Percentiles rank a stretch among this genome's conserved stretches.
These are phyloP conservation scores for Trichoderma afroharzianum DNA, from an alignment of 2,329 filamentous ascomycete species.

Conservation along the genomic window DNA sequence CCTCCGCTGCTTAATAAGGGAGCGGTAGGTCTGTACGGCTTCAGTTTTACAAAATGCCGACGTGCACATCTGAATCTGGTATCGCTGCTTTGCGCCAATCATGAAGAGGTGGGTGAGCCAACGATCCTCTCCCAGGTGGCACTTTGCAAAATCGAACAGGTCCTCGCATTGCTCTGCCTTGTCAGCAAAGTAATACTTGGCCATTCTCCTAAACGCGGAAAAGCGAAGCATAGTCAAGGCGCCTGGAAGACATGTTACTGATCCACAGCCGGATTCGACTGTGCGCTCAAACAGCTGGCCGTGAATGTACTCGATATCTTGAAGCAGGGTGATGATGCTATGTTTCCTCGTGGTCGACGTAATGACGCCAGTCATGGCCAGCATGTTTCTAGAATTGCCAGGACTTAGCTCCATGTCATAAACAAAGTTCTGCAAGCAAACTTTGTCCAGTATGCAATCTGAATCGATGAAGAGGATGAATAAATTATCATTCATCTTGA, in stretches of 20 bases:
- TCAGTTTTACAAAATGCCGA: constrained; percentile 98
- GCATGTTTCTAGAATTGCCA: constrained; percentile 85
- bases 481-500: constrained; percentile 82
- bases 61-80: constrained; percentile 97
- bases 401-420: constrained; percentile 98
- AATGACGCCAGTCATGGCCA: constrained; percentile 97
- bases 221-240: constrained; percentile 95
- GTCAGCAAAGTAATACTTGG: constrained; percentile 97
- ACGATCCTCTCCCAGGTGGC: constrained; percentile 89
- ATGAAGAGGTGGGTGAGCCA: constrained; percentile 99
- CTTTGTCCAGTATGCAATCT: constrained; percentile 86
- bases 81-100: constrained; percentile 89
- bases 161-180: constrained; percentile 94
- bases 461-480: constrained; percentile 98
- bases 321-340: constrained; percentile 83
- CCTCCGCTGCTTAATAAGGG: constrained; percentile 87
- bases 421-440: constrained; percentile 95
- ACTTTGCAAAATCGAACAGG: constrained; percentile 94
- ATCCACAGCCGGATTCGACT: constrained; percentile 89
- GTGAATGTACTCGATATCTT: constrained; percentile 98
- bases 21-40: constrained; percentile 82
- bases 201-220: constrained; percentile 94
- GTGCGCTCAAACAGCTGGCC: constrained; percentile 94
- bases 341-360: constrained; percentile 89
- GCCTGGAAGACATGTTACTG: constrained; percentile 91